phyloP scores from a whole-genome alignment of 352 stramenopile genomes.

The Pythium guiyangense region DNA sequence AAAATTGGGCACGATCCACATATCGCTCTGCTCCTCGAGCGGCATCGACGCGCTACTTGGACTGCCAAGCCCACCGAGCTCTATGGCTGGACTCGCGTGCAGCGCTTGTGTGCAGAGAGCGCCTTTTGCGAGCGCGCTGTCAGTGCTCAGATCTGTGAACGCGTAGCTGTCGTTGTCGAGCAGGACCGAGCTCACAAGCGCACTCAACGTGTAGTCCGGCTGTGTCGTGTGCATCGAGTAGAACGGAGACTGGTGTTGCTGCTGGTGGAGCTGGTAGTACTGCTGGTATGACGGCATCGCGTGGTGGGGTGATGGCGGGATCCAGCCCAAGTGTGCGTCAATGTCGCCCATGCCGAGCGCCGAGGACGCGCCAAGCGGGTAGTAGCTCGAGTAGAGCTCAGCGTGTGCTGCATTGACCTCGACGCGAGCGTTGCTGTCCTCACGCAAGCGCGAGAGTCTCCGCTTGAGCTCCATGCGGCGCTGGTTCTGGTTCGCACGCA shows the following conservation, averaged over 20 bases:
- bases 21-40: background rate
- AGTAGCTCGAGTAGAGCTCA: background rate
- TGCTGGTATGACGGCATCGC: background rate
- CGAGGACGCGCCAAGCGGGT: background rate
- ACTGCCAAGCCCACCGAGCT: background rate
- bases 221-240: background rate
- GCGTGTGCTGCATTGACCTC: background rate
- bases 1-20: conserved; percentile 7
- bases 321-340: conserved; percentile 7
- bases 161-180: background rate
- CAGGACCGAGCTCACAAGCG: conserved; percentile 2
- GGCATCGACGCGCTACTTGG: background rate
- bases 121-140: background rate
- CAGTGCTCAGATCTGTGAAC: background rate
- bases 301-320: background rate
- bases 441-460: background rate
- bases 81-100: background rate
- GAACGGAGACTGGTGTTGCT: background rate
- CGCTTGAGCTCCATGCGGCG: conserved; percentile 17
- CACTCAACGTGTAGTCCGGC: conserved; percentile 4
- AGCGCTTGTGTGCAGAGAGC: background rate
- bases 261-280: background rate
- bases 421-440: background rate
- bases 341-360: conserved; percentile 5
- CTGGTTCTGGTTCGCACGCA: conserved; percentile 18